Base-by-base conservation (phyloP, 2,329 filamentous ascomycete species). In the Fusarium temperatum region DNA sequence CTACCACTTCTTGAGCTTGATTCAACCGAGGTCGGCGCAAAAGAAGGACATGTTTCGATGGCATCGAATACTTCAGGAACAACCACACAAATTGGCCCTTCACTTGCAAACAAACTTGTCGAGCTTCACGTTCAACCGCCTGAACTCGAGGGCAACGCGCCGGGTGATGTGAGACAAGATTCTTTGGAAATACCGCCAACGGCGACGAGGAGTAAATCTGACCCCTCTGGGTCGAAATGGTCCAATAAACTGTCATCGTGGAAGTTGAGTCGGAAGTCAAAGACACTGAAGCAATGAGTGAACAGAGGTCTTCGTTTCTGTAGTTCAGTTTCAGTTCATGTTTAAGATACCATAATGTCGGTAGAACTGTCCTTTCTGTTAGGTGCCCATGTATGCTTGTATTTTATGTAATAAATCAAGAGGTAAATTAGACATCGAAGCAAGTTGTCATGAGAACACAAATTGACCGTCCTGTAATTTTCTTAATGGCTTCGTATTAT, bases 351-450 rank as follows among this genome's bases (percentile, higher is more conserved):
- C 57, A 56, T n/a, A 8, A 12, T 36, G 20, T 35, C 18, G 18
- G 17, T 20, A 15, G 8, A 30, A 20, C 44, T 32, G 44, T 38
- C 17, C 6, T 56, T 66, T 42, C 11, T 30, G 92, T 3, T 86
- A 89, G 1, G 90, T 8, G 3, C 8, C 8, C 14, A 91, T 45
- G 82, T 17, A 8, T 36, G 28, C 3, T 15, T 38, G 14, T 17
- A 24, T 9, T 59, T 38, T 28, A n/a, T 28, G 10, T 4, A 18
- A 36, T 12, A 8, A 20, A 14, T 36, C 10, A 28, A 11, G 24
- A 55, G 10, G 22, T 3, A 3, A 8, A 18, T 14, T 28, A 13
- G 20, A 28, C 11, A 11, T n/a, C 15, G 15, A 41, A 17, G 7
- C 14, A 28, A 3, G 4, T 14, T 28, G 0, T 22, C 4, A 30